Base-by-base conservation (phyloP, 2,329 filamentous ascomycete genomes). In the Pseudogymnoascus sp. region DNA sequence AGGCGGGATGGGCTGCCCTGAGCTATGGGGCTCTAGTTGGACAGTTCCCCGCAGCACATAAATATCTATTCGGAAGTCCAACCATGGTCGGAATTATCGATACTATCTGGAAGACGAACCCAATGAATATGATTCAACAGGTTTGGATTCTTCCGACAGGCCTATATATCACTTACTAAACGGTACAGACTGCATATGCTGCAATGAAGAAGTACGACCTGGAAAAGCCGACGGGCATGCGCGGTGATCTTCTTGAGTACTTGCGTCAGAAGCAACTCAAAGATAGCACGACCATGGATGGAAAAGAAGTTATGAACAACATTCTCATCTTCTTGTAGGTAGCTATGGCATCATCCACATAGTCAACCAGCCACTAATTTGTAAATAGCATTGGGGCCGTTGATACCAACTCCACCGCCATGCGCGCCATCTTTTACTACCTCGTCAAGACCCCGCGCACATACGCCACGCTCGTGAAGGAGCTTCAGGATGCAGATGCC, bases 371-470 rank as follows among this genome's bases (percentile, higher is more conserved):
- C 15, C 4, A 58, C 19, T 39, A 15, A 58, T 21, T 9, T 10
- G 6, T 12, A 23, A 23, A 23, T 45, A 61, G 38, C 15, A 34
- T 63, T 10, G 62, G 61, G 2, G 63, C 60, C 2, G 61, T 60
- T 28, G 65, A 66, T 34, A 64, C 63, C 2, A 65, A 62, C 0
- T 62, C 62, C 5, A 62, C 61, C 3, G 28, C 60, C 3, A 45
- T 65, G 5, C 52, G 63, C n/a, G 55, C 64, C 5, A 58, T 59
- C 9, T 48, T 65, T 12, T 62, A 66, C n/a, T 61, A 59, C 21
- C 57, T 66, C 9, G 28, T 65, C 41, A 60, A 61, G 21, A 62
- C 48, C 21, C 61, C 62, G 18, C 13, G 9, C 10, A 34, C 12
- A 2, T 58, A 62, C 21, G n/a, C 61, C 9, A 61, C 33, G n/a